Evolutionary conservation across 768 basidiomycete genomes (phyloP), one percentile per base, ranked within the genome.

Genomic region (Termitomyces heimii): DNA sequence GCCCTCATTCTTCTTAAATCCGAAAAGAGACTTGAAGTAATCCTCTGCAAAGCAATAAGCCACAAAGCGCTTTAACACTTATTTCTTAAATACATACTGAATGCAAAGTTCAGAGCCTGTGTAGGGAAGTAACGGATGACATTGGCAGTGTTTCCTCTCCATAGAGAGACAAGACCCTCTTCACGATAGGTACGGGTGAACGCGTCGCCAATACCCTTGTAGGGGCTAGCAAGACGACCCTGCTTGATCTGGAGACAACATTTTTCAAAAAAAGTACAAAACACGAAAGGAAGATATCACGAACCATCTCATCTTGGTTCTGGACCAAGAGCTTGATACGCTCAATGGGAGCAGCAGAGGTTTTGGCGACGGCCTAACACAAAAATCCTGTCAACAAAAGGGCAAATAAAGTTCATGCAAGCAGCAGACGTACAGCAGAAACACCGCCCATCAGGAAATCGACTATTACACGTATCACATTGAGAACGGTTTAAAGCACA

Each of bases 41-140:
- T 95, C 93, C 93, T 95, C 91, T 90, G 70, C 53, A 60, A 48
- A 55, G 2, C n/a, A 1, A 24, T 32, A 34, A 67, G 66, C 47
- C 61, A 58, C 58, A 16, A 22, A 5, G 1, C 14, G 28, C 16
- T 39, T 4, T n/a, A n/a, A n/a, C n/a, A 26, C 14, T 2, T 4
- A 5, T 18, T 53, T 2, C 35, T 20, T 47, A 58, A 49, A 65
- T 42, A 85, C 94, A 66, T 66, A 97, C 92, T 98, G 89, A 98
- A 98, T 73, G 96, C 96, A 69, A 99, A 98, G 91, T 99, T 99
- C 67, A 98, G 78, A 40, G 97, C 97, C 75, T 99, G 96, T 57
- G 97, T 99, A 53, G 97, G 97, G 94, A 99, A 99, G 90, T 99
- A 99, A 73, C 97, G 95, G 80, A 99, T 97, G 78, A 99, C 97